Base-by-base conservation (phyloP, 805 yeast species). In the Candida vaughaniae region DNA sequence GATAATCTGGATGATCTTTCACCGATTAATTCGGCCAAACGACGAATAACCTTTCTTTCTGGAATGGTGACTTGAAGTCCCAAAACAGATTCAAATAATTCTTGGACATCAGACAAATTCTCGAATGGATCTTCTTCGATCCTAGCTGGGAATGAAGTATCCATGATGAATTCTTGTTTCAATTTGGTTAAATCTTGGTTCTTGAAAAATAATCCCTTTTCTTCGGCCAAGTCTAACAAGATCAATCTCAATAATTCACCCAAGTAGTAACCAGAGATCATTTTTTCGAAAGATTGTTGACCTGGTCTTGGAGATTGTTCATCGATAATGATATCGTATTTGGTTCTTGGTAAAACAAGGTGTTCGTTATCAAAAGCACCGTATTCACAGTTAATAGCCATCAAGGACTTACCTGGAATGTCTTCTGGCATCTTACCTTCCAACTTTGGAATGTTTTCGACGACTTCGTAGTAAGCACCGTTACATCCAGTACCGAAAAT, bases 311-410 rank as follows among this genome's bases (percentile, higher is more conserved):
- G 98, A 27, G 95, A 84, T 56, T 85, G 83, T 19, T 65, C 70
- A 63, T 91, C 98, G 48, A 91, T 82, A 48, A 69, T 73, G 38
- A 81, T 58, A 64, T 91, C 99, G 62, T 80, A 91, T 61, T 82
- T 82, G 49, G 95, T 90, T 69, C 96, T 80, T 58, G 98, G 98
- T 52, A 91, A 75, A 23, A 82, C 77, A 7, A 50, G 41, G 55
- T 84, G 95, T 65, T 88, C 96, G 59, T 88, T 90, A 63, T 91
- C 98, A 60, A 91, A 91, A 5, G 97, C 91, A 56, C 99, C 98
- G 69, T 91, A 91, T 71, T 91, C 99, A 73, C 97, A 89, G 75
- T 91, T 91, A 62, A 91, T 91, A 38, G 96, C 96, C 95, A 91
- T 90, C 46, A 83, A 80, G 29, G 84, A 73, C 33, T 76, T 77